These are phyloP conservation scores for Vanderwaltozyma polyspora DNA, from an alignment of 805 yeast species.

Conservation along the genomic window DNA sequence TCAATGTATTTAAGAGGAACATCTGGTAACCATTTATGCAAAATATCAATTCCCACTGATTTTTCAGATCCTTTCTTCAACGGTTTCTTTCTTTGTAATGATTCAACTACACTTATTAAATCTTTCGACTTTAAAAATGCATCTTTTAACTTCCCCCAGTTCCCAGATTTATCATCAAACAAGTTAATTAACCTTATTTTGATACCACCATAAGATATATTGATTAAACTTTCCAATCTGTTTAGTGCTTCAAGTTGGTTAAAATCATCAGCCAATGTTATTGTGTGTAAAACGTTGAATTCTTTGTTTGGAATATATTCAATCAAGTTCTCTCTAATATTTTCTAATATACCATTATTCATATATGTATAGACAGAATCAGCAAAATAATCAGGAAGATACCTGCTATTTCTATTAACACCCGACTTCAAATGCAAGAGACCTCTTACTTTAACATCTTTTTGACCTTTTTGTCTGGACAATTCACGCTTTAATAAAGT, in stretches of 20 bases:
- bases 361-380: constrained; percentile 24
- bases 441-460: constrained; percentile 18
- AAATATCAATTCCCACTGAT: constrained; percentile 3
- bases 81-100: neutral
- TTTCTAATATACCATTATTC: constrained; percentile 12
- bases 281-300: constrained; percentile 23
- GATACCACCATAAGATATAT: constrained; percentile 23
- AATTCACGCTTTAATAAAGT: constrained; percentile 14
- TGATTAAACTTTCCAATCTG: constrained; percentile 33
- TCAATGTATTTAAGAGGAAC: constrained; percentile 6
- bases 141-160: constrained; percentile 13
- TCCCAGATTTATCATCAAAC: constrained; percentile 9
- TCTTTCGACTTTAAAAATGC: constrained; percentile 14
- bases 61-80: neutral
- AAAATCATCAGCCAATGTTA: constrained; percentile 55
- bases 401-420: constrained; percentile 34
- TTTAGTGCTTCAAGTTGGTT: constrained; percentile 26
- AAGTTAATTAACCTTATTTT: constrained; percentile 32
- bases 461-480: constrained; percentile 4
- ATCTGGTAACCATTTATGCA: constrained; percentile 21
- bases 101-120: constrained; percentile 15
- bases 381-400: constrained; percentile 39
- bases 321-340: constrained; percentile 12
- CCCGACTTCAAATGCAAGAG: constrained; percentile 23
- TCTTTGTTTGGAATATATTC: constrained; percentile 12